Base-by-base conservation (phyloP, 2,329 filamentous ascomycete genomes). In the Fusarium newnesense region DNA sequence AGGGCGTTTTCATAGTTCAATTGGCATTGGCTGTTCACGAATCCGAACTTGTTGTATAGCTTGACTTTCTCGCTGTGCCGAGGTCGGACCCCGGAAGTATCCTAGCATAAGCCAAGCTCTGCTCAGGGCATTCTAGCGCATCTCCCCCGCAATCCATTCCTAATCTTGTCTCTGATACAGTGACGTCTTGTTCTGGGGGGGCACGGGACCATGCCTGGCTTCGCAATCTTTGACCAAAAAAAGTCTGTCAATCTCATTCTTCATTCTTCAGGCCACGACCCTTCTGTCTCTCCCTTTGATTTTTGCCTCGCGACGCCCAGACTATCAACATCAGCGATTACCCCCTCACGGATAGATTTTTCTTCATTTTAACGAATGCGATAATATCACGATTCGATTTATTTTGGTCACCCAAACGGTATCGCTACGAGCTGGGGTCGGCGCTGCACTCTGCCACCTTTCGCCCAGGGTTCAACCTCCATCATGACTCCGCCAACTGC, bases 401-500 rank as follows among this genome's bases (percentile, higher is more conserved):
- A 39, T 43, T 64, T 60, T 62, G 43, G 32, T 28, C 58, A 37
- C 37, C 26, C 56, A 44, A 34, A 61, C 72, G 61, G 46, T 47
- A 44, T 67, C 40, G 36, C 46, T 61, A 59, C 34, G 32, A 63
- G 42, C 67, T 66, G 58, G 53, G 46, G 66, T 60, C 50, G 64
- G 59, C 69, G 34, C 43, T 52, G 58, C 52, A 56, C 60, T 72
- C 67, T 73, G 58, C 62, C 67, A 67, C 57, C 66, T 61, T 49
- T 74, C 44, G 58, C 60, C 64, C 63, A 70, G 74, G 69, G 58
- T 70, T 74, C 50, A 54, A 40, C 24, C 50, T 54, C 26, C 72
- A 74, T 72, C 76, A 89, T 89, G 87, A 87, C 85, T 57, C 88
- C 88, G 56, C 87, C 88, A 8, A 87, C 87, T 26, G 84, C 79